Conservation (phyloP, 1,284 basidiomycete genomes). For the Sphaerobolus stellatus region DNA sequence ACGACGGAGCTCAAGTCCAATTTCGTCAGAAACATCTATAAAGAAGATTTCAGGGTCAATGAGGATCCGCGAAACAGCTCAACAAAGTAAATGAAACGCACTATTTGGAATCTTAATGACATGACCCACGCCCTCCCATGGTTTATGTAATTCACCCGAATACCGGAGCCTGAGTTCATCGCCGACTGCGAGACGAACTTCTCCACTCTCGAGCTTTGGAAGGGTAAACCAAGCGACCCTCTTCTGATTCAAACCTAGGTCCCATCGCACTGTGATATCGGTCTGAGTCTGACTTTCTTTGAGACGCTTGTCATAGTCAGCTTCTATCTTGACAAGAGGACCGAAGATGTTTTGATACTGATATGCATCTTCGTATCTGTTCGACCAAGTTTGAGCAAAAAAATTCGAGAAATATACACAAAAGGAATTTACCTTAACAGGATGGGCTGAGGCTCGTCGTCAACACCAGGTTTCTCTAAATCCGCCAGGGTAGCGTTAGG, state of each 20-base stretch:
- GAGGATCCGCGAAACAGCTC: background rate
- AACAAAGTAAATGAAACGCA: conserved; percentile 38
- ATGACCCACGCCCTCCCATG: conserved; percentile 97
- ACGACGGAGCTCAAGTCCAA: conserved; percentile 88
- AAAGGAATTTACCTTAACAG: conserved; percentile 51
- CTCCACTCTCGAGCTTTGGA: conserved; percentile 97
- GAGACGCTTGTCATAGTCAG: conserved; percentile 96
- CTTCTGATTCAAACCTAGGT: conserved; percentile 96
- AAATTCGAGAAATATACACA: conserved; percentile 23
- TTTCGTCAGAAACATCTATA: conserved; percentile 94
- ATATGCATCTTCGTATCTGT: conserved; percentile 91
- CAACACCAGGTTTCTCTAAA: conserved; percentile 93
- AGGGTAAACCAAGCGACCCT: conserved; percentile 95
- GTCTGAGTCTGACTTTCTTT: conserved; percentile 99
- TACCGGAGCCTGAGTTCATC: conserved; percentile 94
- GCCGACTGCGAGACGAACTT: conserved; percentile 94
- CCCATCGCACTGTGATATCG: conserved; percentile 95
- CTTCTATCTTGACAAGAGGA: conserved; percentile 98
- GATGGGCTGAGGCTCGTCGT: conserved; percentile 94
- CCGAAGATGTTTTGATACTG: conserved; percentile 99
- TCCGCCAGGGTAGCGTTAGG: conserved; percentile 93
- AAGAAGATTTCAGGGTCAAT: conserved; percentile 17
- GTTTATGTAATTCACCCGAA: conserved; percentile 82
- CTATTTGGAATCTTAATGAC: conserved; percentile 99
- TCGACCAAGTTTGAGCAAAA: conserved; percentile 17